These are phyloP conservation scores for Zasmidium angulare DNA, from an alignment of 2,329 filamentous ascomycete genomes.

Conservation along the genomic window DNA sequence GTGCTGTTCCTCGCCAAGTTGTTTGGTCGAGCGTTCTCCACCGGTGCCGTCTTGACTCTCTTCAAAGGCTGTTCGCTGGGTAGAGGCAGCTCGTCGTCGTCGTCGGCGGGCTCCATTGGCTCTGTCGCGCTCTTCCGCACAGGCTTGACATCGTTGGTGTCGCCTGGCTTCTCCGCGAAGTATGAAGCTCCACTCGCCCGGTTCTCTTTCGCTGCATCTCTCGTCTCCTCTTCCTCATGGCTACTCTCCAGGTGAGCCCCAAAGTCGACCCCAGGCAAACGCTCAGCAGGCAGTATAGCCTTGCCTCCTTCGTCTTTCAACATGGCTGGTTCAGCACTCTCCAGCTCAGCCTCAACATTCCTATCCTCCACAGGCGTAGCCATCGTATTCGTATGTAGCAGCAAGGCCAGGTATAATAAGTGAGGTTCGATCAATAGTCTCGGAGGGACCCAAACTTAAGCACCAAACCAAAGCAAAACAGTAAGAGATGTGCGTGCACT, in stretches of 20 bases:
- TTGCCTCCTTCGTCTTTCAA: slow-evolving; percentile 12
- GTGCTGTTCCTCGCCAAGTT: slow-evolving; percentile 21
- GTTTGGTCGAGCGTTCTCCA: slow-evolving; percentile 9
- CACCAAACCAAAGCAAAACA: neutral
- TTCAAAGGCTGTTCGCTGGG: slow-evolving; percentile 7
- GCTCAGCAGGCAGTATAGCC: slow-evolving; percentile 17
- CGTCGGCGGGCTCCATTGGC: neutral
- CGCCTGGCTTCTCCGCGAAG: slow-evolving; percentile 6
- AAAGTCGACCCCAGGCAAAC: slow-evolving; percentile 19
- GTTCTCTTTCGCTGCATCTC: slow-evolving; percentile 4
- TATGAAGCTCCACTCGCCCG: slow-evolving; percentile 8
- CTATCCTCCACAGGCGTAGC: slow-evolving; percentile 2
- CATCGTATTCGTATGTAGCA: neutral
- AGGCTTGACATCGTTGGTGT: slow-evolving; percentile 5
- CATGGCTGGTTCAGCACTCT: slow-evolving; percentile 6
- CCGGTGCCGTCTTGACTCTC: slow-evolving; percentile 19
- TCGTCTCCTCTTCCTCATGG: neutral
- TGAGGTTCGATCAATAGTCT: too few relatives aligned
- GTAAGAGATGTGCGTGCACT: neutral
- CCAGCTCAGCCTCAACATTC: neutral
- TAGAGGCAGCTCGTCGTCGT: neutral
- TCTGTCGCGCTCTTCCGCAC: slow-evolving; percentile 12
- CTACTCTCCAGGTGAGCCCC: slow-evolving; percentile 12
- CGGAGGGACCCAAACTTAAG: slow-evolving; percentile 1
- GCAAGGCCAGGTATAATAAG: too few relatives aligned